phyloP scores from a whole-genome alignment of 2,329 filamentous ascomycete species.

The Colletotrichum incanum region DNA sequence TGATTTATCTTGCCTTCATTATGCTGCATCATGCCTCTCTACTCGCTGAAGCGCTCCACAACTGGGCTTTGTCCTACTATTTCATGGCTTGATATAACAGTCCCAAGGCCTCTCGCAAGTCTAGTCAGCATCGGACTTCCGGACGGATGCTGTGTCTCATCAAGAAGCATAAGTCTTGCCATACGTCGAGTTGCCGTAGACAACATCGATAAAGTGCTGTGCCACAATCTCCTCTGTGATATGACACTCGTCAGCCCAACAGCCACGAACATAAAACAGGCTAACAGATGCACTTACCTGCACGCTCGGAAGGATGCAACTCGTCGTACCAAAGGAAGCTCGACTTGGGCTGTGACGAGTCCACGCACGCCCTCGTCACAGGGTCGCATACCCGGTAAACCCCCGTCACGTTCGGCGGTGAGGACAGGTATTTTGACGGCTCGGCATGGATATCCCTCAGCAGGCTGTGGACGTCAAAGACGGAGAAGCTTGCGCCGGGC shows the following conservation, averaged over 20 bases:
- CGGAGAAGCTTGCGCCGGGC: slow-evolving; percentile 72
- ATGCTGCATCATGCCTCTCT: neutral
- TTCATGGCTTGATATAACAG: neutral
- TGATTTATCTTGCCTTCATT: neutral
- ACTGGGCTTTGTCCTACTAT: neutral
- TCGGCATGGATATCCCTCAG: slow-evolving; percentile 76
- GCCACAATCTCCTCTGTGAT: slow-evolving; percentile 56
- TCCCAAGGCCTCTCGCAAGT: neutral
- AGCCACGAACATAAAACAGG: neutral
- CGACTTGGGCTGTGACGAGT: slow-evolving; percentile 62
- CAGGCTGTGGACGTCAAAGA: slow-evolving; percentile 78
- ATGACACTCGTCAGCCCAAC: slow-evolving; percentile 35
- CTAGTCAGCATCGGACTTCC: neutral
- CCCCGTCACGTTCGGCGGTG: slow-evolving; percentile 74
- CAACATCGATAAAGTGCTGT: slow-evolving; percentile 58
- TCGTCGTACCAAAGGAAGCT: slow-evolving; percentile 82
- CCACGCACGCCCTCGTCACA: slow-evolving; percentile 53
- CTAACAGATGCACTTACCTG: slow-evolving; percentile 62
- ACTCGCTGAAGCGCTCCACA: neutral
- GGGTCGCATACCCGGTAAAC: slow-evolving; percentile 69
- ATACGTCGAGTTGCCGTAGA: slow-evolving; percentile 59
- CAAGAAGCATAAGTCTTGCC: slow-evolving; percentile 51
- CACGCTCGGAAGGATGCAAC: slow-evolving; percentile 79
- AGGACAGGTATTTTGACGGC: slow-evolving; percentile 73
- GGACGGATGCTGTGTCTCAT: neutral